Conservation (phyloP, 2,329 filamentous ascomycete species). For the Xylaria sp. region DNA sequence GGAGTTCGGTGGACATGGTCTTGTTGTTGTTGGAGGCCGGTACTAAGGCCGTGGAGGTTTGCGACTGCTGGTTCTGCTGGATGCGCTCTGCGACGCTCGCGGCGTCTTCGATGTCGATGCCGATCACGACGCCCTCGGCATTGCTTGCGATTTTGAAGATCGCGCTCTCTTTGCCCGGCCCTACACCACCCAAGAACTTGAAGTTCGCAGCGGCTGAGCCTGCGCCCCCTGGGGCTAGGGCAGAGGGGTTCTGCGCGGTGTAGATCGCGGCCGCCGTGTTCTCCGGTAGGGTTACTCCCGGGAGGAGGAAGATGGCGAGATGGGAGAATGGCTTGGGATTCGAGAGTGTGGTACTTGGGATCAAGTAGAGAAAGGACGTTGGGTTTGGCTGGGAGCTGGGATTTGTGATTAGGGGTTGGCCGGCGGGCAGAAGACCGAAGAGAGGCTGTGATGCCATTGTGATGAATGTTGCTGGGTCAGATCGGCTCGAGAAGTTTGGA, state of each 20-base stretch:
- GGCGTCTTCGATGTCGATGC: constrained; percentile 74
- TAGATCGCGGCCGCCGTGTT: constrained; percentile 86
- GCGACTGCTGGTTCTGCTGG: constrained; percentile 21
- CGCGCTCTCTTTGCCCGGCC: constrained; percentile 83
- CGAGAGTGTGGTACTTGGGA: constrained; percentile 38
- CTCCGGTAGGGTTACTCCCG: constrained; percentile 65
- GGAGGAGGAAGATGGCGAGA: constrained; percentile 83
- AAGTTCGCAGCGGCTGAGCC: constrained; percentile 54
- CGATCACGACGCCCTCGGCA: constrained; percentile 57
- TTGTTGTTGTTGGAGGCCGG: constrained; percentile 29
- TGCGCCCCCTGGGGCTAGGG: constrained; percentile 32
- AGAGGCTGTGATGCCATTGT: constrained; percentile 38
- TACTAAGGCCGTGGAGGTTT: constrained; percentile 7
- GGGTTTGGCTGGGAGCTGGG: constrained; percentile 44
- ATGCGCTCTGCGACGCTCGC: constrained; percentile 56
- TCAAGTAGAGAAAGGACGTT: constrained; percentile 47
- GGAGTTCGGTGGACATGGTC: constrained; percentile 59
- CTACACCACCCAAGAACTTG: constrained; percentile 82
- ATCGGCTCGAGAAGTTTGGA: too few relatives aligned
- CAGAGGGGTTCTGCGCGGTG: constrained; percentile 50
- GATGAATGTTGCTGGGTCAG: neutral
- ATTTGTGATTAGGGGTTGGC: constrained; percentile 50
- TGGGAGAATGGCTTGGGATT: constrained; percentile 60
- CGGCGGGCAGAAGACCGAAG: constrained; percentile 57
- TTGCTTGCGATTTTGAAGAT: constrained; percentile 68